Evolutionary conservation across 345 rosid genomes (phyloP), one percentile per base, ranked within the genome.

Genomic region (Acer negundo): DNA sequence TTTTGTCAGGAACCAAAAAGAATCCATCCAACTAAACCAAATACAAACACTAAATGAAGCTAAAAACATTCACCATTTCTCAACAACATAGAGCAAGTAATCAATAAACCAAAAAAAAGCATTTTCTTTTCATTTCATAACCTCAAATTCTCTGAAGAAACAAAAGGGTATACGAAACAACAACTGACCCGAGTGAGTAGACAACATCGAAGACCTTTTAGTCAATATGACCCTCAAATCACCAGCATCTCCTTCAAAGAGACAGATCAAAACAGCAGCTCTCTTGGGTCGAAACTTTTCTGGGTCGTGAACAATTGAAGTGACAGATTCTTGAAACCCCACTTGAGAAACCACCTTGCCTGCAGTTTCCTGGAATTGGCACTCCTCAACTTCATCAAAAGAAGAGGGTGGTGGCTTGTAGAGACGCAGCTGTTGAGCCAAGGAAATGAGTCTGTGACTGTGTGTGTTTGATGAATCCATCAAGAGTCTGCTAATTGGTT

Each of bases 261-360:
- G 84, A 80, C 98, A 96, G 78, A 96, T 83, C 91, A 93, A 81
- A 7, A 96, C 98, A 72, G 98, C 98, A 10, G 95, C 99, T 87
- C 89, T 89, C 70, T 92, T 93, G 72, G 99, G 94, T 62, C 84
- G 85, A 70, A 90, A 95, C 51, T 85, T 83, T 77, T 78, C 90
- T 1, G 87, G 87, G 69, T 88, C 84, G 72, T 73, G 65, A 1
- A 74, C 76, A 67, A 85, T 56, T 56, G 89, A 86, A 76, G 93
- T 70, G 16, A 84, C 88, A 28, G 95, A 93, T 86, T 91, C 97
- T 63, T 89, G 92, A 83, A 92, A 93, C 6, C 98, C 99, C 85
- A 92, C 86, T 73, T 90, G 97, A 38, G 95, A 85, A 70, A 92
- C 90, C 11, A 93, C 90, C 74, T 95, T 95, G 61, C 94, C 90